These are phyloP conservation scores for Rhizomucor miehei DNA, from an alignment of 371 early-diverging fungal species.

Conservation along the genomic window DNA sequence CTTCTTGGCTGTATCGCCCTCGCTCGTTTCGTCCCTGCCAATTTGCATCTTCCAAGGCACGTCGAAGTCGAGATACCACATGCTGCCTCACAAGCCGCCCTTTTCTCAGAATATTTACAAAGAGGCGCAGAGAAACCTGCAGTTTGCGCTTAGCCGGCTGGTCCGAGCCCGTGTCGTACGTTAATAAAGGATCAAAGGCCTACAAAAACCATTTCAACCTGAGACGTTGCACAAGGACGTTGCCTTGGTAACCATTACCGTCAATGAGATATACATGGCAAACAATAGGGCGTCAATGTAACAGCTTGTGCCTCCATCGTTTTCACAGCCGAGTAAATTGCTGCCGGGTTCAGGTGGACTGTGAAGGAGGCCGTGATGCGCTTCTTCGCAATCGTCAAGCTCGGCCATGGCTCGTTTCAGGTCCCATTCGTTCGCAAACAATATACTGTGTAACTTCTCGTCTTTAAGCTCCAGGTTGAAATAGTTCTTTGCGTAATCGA, in stretches of 20 bases:
- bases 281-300: slow-evolving; percentile 58
- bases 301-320: slow-evolving; percentile 55
- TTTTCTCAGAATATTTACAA: slow-evolving; percentile 54
- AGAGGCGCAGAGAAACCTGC: slow-evolving; percentile 49
- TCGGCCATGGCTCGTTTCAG: slow-evolving; percentile 26
- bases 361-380: slow-evolving; percentile 29
- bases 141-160: slow-evolving; percentile 24
- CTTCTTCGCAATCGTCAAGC: slow-evolving; percentile 34
- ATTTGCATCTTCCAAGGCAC: slow-evolving; percentile 41
- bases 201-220: neutral
- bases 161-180: slow-evolving; percentile 19
- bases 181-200: slow-evolving; percentile 45
- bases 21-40: slow-evolving; percentile 37
- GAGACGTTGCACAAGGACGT: neutral
- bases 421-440: slow-evolving; percentile 33
- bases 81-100: slow-evolving; percentile 42
- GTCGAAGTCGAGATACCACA: slow-evolving; percentile 45
- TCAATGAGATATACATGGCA: slow-evolving; percentile 56
- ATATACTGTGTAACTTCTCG: slow-evolving; percentile 14
- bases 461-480: slow-evolving; percentile 18
- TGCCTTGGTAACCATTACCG: slow-evolving; percentile 8
- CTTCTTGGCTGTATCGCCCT: slow-evolving; percentile 51
- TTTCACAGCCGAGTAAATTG: slow-evolving; percentile 45
- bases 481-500: slow-evolving; percentile 17
- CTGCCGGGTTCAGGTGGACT: slow-evolving; percentile 2